Conservation (phyloP, 1,284 basidiomycete genomes). For the Apiotrichum siamense region DNA sequence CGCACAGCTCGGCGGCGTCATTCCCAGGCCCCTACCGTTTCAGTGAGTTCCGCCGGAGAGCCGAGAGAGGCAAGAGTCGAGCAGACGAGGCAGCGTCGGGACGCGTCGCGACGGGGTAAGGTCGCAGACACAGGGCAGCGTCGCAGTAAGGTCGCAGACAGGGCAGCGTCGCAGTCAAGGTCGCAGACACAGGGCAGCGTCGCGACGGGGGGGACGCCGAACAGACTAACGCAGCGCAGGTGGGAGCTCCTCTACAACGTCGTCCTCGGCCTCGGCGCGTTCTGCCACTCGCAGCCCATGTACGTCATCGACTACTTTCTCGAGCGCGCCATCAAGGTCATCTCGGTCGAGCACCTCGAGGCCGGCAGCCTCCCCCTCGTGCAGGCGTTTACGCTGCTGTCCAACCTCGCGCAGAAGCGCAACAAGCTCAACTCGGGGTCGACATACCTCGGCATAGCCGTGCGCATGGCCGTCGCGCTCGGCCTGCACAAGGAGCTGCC, state of each 20-base stretch:
- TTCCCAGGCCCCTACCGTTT: constrained; percentile 13
- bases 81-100: too few relatives aligned
- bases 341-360: constrained; percentile 22
- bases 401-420: constrained; percentile 27
- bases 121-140: too few relatives aligned
- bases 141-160: too few relatives aligned
- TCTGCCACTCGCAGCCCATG: constrained; percentile 20
- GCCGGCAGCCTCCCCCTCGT: constrained; percentile 22
- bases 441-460: constrained; percentile 26
- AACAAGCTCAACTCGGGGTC: constrained; percentile 25
- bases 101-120: too few relatives aligned
- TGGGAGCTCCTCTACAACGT: constrained; percentile 20
- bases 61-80: too few relatives aligned
- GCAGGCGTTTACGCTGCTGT: constrained; percentile 25
- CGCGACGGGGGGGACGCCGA: too few relatives aligned
- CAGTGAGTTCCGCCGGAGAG: constrained; percentile 9
- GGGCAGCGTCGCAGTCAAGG: too few relatives aligned
- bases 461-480: constrained; percentile 31
- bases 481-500: constrained; percentile 29
- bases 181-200: too few relatives aligned
- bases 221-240: background rate
- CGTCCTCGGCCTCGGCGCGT: constrained; percentile 23
- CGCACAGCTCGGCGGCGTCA: constrained; percentile 24
- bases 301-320: constrained; percentile 22
- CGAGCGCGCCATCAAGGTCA: constrained; percentile 12